Evolutionary conservation across 768 basidiomycete species (phyloP), one percentile per base, ranked within the genome.

Genomic region (Xerocomus spinulosus): DNA sequence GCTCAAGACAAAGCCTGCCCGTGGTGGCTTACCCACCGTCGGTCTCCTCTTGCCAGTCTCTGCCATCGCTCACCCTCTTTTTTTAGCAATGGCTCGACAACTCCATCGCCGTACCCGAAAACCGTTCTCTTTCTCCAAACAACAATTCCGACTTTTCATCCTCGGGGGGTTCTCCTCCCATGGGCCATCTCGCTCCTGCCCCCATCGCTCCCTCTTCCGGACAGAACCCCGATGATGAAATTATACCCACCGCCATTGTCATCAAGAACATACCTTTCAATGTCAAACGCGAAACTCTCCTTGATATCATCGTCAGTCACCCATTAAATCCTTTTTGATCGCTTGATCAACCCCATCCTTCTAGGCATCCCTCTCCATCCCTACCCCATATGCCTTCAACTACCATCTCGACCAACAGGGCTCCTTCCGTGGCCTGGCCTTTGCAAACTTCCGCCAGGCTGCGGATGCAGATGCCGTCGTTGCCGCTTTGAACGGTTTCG

Each of bases 201-300:
- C 66, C 77, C 49, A 66, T 77, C 17, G 70, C 69, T 33, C 72
- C 81, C 20, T 68, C 72, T 26, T 77, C 82, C 40, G 70, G 68
- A 49, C 74, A 70, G 62, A 77, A 70, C 50, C 59, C 66, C 35
- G 89, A 92, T 58, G 92, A 96, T 70, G 93, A 96, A 68, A 78
- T 96, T 68, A 98, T 98, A 71, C 95, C 95, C 46, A 98, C 94
- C 9, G 96, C 96, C 46, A 97, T 99, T 63, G 96, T 99, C 65
- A 97, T 99, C 70, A 99, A 99, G 82, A 97, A 97, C 76, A 99
- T 99, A 73, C 95, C 95, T 57, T 99, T 99, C 78, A 93, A 93
- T 61, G 92, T 97, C 57, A 91, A 93, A 73, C 85, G 91, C 63
- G 95, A 98, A 73, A 91, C 91, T 36, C 81, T 99, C 58, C 83